Conservation (phyloP, 495 filamentous ascomycete species). For the Delitschia confertaspora region DNA sequence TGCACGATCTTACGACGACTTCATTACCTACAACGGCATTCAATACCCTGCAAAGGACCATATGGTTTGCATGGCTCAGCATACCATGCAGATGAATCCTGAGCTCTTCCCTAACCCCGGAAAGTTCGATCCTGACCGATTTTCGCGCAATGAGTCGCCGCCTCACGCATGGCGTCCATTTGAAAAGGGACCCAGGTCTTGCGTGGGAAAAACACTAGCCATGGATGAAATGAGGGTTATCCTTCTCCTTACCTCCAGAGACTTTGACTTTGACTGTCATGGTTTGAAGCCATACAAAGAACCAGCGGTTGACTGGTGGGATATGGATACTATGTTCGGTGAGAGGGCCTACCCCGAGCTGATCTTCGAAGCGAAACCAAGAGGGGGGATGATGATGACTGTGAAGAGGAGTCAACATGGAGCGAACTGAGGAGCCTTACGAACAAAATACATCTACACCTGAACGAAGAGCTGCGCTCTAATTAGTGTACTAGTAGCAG, state of each 20-base stretch:
- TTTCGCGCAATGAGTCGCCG: not conserved
- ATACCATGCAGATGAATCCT: slow-evolving; percentile 15
- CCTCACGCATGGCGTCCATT: slow-evolving; percentile 15
- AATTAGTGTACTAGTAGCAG: no score
- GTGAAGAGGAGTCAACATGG: no score
- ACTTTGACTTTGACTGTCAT: slow-evolving; percentile 22
- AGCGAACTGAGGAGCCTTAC: no score
- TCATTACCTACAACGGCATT: slow-evolving; percentile 7
- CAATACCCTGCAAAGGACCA: slow-evolving; percentile 10
- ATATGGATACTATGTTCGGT: slow-evolving; percentile 17
- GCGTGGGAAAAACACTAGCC: slow-evolving; percentile 20
- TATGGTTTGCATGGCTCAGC: slow-evolving; percentile 5
- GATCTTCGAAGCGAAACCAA: slow-evolving; percentile 17
- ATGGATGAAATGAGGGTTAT: slow-evolving; percentile 19
- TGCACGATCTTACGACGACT: slow-evolving; percentile 4
- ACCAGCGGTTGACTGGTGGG: slow-evolving; percentile 7
- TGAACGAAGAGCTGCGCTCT: no score
- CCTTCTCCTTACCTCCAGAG: slow-evolving; percentile 13
- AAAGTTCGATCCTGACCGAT: slow-evolving; percentile 23
- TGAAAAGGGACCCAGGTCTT: slow-evolving; percentile 12
- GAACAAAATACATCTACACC: no score
- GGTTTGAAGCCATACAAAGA: slow-evolving; percentile 10
- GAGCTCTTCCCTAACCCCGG: slow-evolving; percentile 17
- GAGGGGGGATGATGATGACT: slow-evolving; percentile 19
- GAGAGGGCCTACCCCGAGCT: slow-evolving; percentile 21